Conservation (phyloP, 768 basidiomycete genomes). For the Tubosaeta sp. region DNA sequence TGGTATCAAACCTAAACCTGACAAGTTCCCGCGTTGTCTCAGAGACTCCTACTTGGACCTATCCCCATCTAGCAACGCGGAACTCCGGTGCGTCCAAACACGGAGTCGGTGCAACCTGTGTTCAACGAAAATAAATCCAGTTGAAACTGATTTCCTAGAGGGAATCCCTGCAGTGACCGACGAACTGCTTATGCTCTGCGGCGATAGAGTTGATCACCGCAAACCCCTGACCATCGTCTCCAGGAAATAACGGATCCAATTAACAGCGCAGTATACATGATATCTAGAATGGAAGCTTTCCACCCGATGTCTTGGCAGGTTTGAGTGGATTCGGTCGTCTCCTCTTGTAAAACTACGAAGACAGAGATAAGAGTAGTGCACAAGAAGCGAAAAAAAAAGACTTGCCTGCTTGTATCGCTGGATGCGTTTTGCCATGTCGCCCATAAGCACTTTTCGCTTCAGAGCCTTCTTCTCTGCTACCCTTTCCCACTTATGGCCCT, state of each 20-base stretch:
- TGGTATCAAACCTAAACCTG: background rate
- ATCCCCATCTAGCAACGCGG: too few relatives aligned
- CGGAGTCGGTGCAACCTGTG: too few relatives aligned
- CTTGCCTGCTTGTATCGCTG: conserved; percentile 61
- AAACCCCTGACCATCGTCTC: too few relatives aligned
- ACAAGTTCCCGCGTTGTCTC: background rate
- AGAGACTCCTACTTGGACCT: too few relatives aligned
- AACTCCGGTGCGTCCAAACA: too few relatives aligned
- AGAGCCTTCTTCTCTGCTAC: conserved; percentile 41
- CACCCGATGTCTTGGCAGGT: conserved; percentile 42
- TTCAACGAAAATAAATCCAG: background rate
- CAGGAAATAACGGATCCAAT: background rate
- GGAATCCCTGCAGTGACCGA: too few relatives aligned
- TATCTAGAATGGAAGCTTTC: conserved; percentile 57
- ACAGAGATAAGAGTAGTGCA: background rate
- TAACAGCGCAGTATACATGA: conserved; percentile 3
- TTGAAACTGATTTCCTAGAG: too few relatives aligned
- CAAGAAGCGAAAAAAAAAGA: conserved; percentile 8
- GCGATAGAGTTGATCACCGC: too few relatives aligned
- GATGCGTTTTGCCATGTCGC: conserved; percentile 67
- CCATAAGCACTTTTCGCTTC: conserved; percentile 54
- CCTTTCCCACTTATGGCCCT: conserved; percentile 88
- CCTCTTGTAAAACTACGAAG: conserved; percentile 28
- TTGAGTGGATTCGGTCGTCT: conserved; percentile 58
- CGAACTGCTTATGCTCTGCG: too few relatives aligned